Evolutionary conservation across 306 rosid species (phyloP).

Genomic region (Begonia masoniana): DNA sequence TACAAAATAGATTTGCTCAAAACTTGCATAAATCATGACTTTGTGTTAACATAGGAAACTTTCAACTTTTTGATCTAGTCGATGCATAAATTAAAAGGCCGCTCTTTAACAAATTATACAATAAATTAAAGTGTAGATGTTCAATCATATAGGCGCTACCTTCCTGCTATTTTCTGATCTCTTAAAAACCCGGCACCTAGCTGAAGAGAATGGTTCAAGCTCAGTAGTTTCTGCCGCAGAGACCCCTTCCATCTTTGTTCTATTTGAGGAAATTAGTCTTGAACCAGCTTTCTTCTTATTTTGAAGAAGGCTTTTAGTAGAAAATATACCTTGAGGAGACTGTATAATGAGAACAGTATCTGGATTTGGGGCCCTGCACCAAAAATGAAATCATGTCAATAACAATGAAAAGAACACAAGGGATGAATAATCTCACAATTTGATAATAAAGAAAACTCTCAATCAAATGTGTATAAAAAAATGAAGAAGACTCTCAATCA

Average conservation of each 20-base stretch:
- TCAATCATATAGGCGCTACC: slow-evolving; percentile 26
- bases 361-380: slow-evolving; percentile 94
- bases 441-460: no score
- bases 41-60: neutral
- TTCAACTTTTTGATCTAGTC: no score
- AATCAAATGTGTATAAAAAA: no score
- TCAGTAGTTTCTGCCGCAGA: slow-evolving; percentile 38
- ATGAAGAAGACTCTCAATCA: no score
- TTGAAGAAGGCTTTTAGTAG: slow-evolving; percentile 86
- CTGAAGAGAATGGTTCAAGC: slow-evolving; percentile 75
- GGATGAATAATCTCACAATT: no score
- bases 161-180: slow-evolving; percentile 58
- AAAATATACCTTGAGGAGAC: slow-evolving; percentile 80
- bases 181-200: slow-evolving; percentile 69
- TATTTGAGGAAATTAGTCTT: slow-evolving; percentile 72
- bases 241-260: slow-evolving; percentile 43
- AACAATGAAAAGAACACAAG: neutral
- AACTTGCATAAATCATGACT: slow-evolving; percentile 1
- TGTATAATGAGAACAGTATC: slow-evolving; percentile 91
- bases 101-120: neutral
- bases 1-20: neutral
- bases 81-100: no score
- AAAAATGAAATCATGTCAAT: slow-evolving; percentile 13
- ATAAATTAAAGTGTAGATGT: neutral
- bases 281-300: slow-evolving; percentile 70